Percentiles rank a stretch among this genome's conserved stretches.
Evolutionary conservation across 2,329 filamentous ascomycete species (phyloP).

Genomic region (Cercospora zeina): DNA sequence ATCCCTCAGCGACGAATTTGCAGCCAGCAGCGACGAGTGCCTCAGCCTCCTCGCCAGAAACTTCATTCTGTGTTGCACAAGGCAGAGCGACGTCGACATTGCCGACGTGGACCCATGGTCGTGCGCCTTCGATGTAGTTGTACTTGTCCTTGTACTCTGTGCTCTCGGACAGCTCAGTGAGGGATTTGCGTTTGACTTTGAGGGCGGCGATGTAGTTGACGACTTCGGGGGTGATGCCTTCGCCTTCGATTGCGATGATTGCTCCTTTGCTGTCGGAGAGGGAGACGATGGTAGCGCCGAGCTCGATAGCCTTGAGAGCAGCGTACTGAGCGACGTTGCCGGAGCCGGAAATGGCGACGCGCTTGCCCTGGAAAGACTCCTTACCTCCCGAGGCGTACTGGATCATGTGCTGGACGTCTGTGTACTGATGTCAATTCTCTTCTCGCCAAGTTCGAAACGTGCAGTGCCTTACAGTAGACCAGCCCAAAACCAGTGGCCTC

Average conservation of each 20-base stretch:
- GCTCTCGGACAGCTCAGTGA: conserved; percentile 68
- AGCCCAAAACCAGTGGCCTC: conserved; percentile 97
- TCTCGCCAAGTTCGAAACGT: too few species aligned
- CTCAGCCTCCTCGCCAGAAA: conserved; percentile 85
- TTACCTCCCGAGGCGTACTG: conserved; percentile 74
- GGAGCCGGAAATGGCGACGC: conserved; percentile 91
- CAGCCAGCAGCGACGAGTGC: conserved; percentile 73
- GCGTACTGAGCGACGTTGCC: conserved; percentile 98
- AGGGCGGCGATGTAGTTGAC: conserved; percentile 76
- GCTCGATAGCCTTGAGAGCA: conserved; percentile 92
- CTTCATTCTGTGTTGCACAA: conserved; percentile 96
- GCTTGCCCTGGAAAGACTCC: conserved; percentile 85
- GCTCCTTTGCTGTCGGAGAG: conserved; percentile 89
- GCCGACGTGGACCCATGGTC: conserved; percentile 89
- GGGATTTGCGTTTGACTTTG: conserved; percentile 82
- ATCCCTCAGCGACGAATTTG: conserved; percentile 90
- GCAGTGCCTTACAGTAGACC: conserved; percentile 65
- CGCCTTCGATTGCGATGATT: conserved; percentile 70
- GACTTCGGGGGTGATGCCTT: conserved; percentile 75
- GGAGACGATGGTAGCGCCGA: conserved; percentile 87
- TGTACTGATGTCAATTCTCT: conserved; percentile 20
- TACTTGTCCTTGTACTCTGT: conserved; percentile 63
- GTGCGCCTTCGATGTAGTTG: conserved; percentile 82
- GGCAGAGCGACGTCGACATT: conserved; percentile 90
- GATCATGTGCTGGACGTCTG: conserved; percentile 90